Evolutionary conservation across 2,329 filamentous ascomycete species (phyloP), one percentile per base, ranked within the genome.

Genomic region (Diaporthe caulivora): DNA sequence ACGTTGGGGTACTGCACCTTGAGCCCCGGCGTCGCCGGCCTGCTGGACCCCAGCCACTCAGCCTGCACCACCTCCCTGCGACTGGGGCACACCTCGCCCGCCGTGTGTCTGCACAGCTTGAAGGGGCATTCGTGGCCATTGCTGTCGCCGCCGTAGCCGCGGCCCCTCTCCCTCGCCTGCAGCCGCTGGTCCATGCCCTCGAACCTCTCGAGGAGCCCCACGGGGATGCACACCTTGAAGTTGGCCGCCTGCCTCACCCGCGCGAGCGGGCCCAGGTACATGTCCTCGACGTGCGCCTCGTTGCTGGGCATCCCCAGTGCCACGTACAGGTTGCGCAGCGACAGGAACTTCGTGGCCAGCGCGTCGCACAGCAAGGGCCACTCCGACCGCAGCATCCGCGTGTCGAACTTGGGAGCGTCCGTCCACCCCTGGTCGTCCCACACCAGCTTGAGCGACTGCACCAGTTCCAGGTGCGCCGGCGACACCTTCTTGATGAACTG

Each of bases 371-470:
- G 55, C 34, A 60, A 68, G 24, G 74, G 74, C 74, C 74, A 75
- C 17, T 71, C 74, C 9, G 71, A 62, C 37, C 74, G 74, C 53
- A 75, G 58, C 15, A 57, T 71, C 15, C 40, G 71, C 53, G 71
- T 72, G 67, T 72, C 71, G 55, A 70, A 68, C 40, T 75, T 68
- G n/a, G 71, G 67, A 15, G 67, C 58, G 17, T 71, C 57, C 0
- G 67, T 44, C 74, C 74, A 75, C 37, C 74, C 74, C 51, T 71
- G 67, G 67, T 75, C 74, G 71, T 75, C 74, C 74, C 74, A 75
- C 11, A 75, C 74, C 42, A 75, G 71, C 71, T 75, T 75, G 42
- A 75, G 58, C 31, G 74, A 75, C 57, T 60, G 71, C 58, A 75
- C 71, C 49, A 67, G 74, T 10, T 40, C 74, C 29, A 75, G 74